Evolutionary conservation across 1,284 basidiomycete species (phyloP).

Genomic region (Earliella scabrosa): DNA sequence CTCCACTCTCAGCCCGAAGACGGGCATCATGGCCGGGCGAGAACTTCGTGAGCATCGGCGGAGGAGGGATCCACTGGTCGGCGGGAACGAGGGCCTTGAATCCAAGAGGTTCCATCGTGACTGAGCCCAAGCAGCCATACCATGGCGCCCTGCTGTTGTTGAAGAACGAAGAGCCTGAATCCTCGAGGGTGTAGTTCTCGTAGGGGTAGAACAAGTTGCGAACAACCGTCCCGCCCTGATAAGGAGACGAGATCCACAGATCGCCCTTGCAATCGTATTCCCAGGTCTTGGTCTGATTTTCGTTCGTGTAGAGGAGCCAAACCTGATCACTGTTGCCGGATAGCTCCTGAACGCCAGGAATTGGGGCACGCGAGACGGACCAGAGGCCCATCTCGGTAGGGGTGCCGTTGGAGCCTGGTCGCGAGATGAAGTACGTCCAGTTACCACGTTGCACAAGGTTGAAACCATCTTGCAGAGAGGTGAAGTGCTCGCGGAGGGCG

Average conservation of each 20-base stretch:
- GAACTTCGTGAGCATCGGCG: constrained; percentile 79
- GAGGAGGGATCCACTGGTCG: constrained; percentile 68
- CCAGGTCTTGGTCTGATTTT: constrained; percentile 75
- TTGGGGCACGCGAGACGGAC: constrained; percentile 73
- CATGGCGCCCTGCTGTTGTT: constrained; percentile 61
- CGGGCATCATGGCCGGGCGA: constrained; percentile 85
- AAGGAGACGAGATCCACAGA: constrained; percentile 83
- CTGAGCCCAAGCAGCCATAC: constrained; percentile 69
- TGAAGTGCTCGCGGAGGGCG: constrained; percentile 69
- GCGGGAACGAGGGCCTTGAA: constrained; percentile 83
- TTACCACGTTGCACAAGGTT: constrained; percentile 79
- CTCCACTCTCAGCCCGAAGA: constrained; percentile 51
- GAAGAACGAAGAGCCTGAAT: constrained; percentile 66
- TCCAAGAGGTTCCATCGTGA: constrained; percentile 75
- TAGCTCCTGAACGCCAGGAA: constrained; percentile 58
- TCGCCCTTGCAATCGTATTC: constrained; percentile 57
- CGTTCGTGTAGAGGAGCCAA: constrained; percentile 86
- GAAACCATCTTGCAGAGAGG: constrained; percentile 83
- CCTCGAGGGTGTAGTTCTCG: constrained; percentile 71
- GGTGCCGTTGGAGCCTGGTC: constrained; percentile 83
- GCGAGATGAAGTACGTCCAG: constrained; percentile 78
- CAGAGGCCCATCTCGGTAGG: constrained; percentile 86
- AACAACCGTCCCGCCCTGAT: constrained; percentile 58
- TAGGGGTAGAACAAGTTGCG: constrained; percentile 84
- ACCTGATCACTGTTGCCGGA: constrained; percentile 66